Conservation (phyloP, 495 filamentous ascomycete species). For the Tuber brumale region DNA sequence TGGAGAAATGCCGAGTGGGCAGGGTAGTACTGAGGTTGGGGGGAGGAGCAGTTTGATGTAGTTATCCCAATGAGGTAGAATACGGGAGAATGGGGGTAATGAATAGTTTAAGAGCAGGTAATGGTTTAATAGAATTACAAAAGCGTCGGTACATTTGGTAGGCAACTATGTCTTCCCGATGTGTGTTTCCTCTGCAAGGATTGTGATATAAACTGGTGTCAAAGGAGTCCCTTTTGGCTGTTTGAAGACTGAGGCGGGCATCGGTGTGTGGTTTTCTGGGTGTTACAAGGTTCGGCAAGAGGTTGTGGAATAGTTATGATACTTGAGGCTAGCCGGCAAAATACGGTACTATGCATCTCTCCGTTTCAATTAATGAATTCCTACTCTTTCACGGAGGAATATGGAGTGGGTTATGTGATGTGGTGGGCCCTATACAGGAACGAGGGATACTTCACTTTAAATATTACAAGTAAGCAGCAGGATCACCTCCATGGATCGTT, state of each 20-base stretch:
- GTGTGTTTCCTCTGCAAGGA: neutral
- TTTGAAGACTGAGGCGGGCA: neutral
- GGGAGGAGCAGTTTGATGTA: constrained; percentile 91
- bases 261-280: neutral
- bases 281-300: neutral
- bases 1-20: constrained; percentile 88
- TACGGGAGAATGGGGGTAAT: neutral
- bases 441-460: neutral
- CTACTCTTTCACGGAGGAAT: neutral
- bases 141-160: neutral
- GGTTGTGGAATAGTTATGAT: neutral
- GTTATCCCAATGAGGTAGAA: constrained; percentile 10
- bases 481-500: neutral
- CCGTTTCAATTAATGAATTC: neutral
- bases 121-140: neutral
- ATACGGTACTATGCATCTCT: neutral
- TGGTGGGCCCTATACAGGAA: neutral
- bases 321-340: neutral
- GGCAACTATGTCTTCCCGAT: neutral
- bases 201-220: neutral
- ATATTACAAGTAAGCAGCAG: neutral
- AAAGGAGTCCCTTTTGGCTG: neutral
- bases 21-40: constrained; percentile 83
- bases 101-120: neutral
- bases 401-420: neutral